Conservation (phyloP, 2,329 filamentous ascomycete genomes). For the Sphaerostilbella broomeana region DNA sequence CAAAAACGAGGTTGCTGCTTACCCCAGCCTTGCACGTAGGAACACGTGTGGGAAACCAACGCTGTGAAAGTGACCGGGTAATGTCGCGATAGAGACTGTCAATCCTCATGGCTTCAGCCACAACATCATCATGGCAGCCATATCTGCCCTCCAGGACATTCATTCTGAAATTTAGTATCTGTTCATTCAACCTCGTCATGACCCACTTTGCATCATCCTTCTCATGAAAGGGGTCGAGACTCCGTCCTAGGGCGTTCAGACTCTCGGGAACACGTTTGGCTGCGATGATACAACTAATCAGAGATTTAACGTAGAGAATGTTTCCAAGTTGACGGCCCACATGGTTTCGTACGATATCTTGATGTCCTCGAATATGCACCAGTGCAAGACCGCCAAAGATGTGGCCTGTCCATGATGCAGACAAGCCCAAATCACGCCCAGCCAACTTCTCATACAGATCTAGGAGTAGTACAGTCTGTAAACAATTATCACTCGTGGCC, state of each 20-base stretch:
- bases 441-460: constrained; percentile 24
- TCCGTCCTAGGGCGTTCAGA: constrained; percentile 6
- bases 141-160: constrained; percentile 13
- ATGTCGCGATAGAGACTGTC: constrained; percentile 4
- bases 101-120: constrained; percentile 1
- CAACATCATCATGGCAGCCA: neutral
- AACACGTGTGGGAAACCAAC: constrained; percentile 11
- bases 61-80: constrained; percentile 10
- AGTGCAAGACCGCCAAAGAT: constrained; percentile 17
- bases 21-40: neutral
- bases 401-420: constrained; percentile 18
- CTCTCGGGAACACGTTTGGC: constrained; percentile 13
- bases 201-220: constrained; percentile 17
- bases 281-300: constrained; percentile 8
- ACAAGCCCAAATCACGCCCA: constrained; percentile 8
- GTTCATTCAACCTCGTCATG: constrained; percentile 15
- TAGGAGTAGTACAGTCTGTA: constrained; percentile 22
- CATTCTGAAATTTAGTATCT: constrained; percentile 15
- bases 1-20: constrained; percentile 10
- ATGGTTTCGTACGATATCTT: constrained; percentile 10
- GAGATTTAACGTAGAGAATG: constrained; percentile 15
- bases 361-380: constrained; percentile 13
- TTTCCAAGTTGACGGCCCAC: constrained; percentile 10
- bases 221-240: constrained; percentile 8
- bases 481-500: constrained; percentile 12